Evolutionary conservation across 2,329 filamentous ascomycete species (phyloP).

Genomic region (Hortaea werneckii): DNA sequence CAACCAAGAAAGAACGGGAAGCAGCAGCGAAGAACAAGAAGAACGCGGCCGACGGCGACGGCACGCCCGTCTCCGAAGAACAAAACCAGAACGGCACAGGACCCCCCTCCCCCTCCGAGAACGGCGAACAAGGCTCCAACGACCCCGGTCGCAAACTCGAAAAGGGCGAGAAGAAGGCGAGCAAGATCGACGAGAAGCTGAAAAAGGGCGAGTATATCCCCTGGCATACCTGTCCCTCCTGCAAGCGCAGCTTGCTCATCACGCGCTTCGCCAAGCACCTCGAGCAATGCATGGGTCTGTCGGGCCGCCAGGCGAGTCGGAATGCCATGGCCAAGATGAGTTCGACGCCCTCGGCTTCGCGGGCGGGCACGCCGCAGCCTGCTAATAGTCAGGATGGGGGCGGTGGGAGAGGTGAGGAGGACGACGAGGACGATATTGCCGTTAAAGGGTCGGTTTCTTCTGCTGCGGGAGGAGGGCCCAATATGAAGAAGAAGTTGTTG

Average conservation of each 20-base stretch:
- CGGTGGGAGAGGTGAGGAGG: constrained; percentile 15
- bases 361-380: constrained; percentile 25
- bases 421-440: constrained; percentile 18
- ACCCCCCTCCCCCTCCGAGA: constrained; percentile 23
- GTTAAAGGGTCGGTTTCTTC: constrained; percentile 2
- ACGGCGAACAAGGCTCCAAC: constrained; percentile 9
- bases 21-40: constrained; percentile 32
- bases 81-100: constrained; percentile 21
- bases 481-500: constrained; percentile 26
- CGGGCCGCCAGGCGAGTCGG: constrained; percentile 41
- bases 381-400: constrained; percentile 13
- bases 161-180: constrained; percentile 35
- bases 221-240: constrained; percentile 49
- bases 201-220: constrained; percentile 42
- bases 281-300: constrained; percentile 50
- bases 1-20: constrained; percentile 68
- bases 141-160: constrained; percentile 28
- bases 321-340: constrained; percentile 40
- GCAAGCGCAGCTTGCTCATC: constrained; percentile 51
- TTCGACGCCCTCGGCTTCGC: constrained; percentile 20
- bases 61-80: constrained; percentile 36
- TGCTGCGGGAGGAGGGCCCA: constrained; percentile 9
- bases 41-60: constrained; percentile 35
- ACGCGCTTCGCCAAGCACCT: constrained; percentile 52
- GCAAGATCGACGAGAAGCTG: constrained; percentile 34